These are phyloP conservation scores for Alternaria triticina DNA, from an alignment of 2,329 filamentous ascomycete species.

Conservation along the genomic window DNA sequence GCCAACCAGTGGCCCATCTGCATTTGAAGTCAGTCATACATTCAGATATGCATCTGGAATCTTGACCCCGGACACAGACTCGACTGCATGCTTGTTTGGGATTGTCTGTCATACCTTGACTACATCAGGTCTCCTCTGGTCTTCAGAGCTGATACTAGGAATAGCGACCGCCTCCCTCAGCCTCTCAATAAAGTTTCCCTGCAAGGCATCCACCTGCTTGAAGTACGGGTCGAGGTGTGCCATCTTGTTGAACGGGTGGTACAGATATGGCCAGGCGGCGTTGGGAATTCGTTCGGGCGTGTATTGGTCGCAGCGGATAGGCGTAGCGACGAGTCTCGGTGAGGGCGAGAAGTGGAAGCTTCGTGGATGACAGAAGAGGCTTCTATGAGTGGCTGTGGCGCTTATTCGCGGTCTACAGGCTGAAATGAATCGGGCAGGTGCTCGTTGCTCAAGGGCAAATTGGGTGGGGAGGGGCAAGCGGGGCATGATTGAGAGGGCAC, in stretches of 20 bases:
- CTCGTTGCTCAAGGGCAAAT: conserved; percentile 14
- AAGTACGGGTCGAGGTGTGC: conserved; percentile 96
- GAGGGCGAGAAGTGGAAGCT: conserved; percentile 15
- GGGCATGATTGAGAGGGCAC: conserved; percentile 18
- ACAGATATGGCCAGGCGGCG: conserved; percentile 56
- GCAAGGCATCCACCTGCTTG: conserved; percentile 83
- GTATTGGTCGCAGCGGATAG: conserved; percentile 20
- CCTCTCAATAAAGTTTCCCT: conserved; percentile 85
- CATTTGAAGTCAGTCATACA: background rate
- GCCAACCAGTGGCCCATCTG: conserved; percentile 92
- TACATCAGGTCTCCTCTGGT: conserved; percentile 86
- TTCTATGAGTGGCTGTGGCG: conserved; percentile 17
- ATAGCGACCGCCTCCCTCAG: conserved; percentile 93
- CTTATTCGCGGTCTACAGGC: conserved; percentile 40
- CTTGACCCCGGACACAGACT: background rate
- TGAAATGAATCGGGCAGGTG: conserved; percentile 41
- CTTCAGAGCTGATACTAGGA: conserved; percentile 92
- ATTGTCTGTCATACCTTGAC: conserved; percentile 63
- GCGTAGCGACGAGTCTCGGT: conserved; percentile 13
- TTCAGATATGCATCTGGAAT: background rate
- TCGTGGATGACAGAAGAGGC: conserved; percentile 10
- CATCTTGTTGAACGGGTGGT: conserved; percentile 62
- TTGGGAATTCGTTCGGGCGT: conserved; percentile 26
- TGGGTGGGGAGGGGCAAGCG: conserved; percentile 28
- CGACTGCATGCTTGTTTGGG: background rate